A percentile compares a stretch with the other conserved stretches of the same genome.
Evolutionary conservation across 495 filamentous ascomycete species (phyloP).

Genomic region (Geoglossum glabrum): DNA sequence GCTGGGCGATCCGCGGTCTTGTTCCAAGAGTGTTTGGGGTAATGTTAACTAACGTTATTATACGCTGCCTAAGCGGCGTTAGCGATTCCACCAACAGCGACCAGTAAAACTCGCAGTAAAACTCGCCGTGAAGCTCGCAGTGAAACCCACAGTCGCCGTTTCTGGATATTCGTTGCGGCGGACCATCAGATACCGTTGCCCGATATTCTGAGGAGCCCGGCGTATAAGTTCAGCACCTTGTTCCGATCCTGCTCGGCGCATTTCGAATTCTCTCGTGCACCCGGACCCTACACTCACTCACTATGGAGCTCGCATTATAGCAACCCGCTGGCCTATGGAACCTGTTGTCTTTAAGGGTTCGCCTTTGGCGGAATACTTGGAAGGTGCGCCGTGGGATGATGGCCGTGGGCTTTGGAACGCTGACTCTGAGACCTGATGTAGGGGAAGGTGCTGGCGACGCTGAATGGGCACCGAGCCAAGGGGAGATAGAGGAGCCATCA

Average conservation of each 20-base stretch:
- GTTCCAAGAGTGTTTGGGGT: no score
- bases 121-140: no score
- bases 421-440: constrained; percentile 17
- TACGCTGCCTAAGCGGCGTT: no score
- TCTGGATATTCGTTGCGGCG: neutral
- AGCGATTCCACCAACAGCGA: no score
- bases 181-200: no score
- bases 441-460: constrained; percentile 27
- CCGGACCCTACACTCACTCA: constrained; percentile 12
- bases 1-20: no score
- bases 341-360: constrained; percentile 76
- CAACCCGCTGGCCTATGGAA: constrained; percentile 44
- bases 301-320: constrained; percentile 12
- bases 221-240: no score
- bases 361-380: constrained; percentile 80
- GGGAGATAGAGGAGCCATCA: neutral
- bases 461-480: neutral
- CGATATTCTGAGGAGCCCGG: neutral
- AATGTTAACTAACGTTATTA: no score
- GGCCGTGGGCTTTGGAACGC: constrained; percentile 7
- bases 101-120: no score
- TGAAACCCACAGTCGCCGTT: neutral
- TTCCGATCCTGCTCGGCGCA: constrained; percentile 1
- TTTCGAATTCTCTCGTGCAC: neutral
- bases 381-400: constrained; percentile 38